Evolutionary conservation across 352 stramenopile species (phyloP), one percentile per base, ranked within the genome.

Genomic region (Halophytophthora batemanensis): DNA sequence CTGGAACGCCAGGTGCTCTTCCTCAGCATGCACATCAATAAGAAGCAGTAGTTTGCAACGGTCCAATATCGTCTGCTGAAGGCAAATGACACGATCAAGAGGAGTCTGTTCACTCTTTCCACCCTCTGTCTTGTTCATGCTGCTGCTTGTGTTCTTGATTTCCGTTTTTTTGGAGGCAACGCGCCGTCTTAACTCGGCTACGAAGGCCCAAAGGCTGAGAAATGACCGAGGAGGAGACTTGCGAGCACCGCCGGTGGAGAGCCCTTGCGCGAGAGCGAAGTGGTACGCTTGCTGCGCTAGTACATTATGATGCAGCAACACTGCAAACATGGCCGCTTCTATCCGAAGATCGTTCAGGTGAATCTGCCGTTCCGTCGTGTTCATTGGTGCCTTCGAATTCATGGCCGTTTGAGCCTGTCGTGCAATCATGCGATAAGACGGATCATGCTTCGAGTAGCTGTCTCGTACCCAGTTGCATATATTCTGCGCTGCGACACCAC

Each of bases 341-440:
- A 93, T 72, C 15, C 55, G 44, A 6, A 42, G 19, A 14, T 74
- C 65, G n/a, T 74, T 74, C 18, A 60, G 21, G 17, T 56, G 50
- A n/a, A 69, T 50, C 15, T 44, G 43, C 10, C 39, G 33, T 10
- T 69, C 64, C 0, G 50, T 35, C 7, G 43, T 13, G 44, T 55
- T 50, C 11, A 19, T 28, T 15, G 50, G 23, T 11, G 34, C 2
- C 7, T 59, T 63, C 2, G 59, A 39, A 12, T 56, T 59, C 40
- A 58, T 40, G 3, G 59, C 31, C 10, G 59, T 54, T n/a, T 74
- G 59, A 7, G 62, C 41, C 23, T 84, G 72, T 0, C 77, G 74
- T 12, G 75, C 14, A 3, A 91, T 60, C 71, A 93, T 90, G 14
- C 79, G 72, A 53, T 93, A 93, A 11, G 72, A 69, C 2, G 70